Conservation (phyloP, 2,329 filamentous ascomycete species). For the Apiospora sp. region DNA sequence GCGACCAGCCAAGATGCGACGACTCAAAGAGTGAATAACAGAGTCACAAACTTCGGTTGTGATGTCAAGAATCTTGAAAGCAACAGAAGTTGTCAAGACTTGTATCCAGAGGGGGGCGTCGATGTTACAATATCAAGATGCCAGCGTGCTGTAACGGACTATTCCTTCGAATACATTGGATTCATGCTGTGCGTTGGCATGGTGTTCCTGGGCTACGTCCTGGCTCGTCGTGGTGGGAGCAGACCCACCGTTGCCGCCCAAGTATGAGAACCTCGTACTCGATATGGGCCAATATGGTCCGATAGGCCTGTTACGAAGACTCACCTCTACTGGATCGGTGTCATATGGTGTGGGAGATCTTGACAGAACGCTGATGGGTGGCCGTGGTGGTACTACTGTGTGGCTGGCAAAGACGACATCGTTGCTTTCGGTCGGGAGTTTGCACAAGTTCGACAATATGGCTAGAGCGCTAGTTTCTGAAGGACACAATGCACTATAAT, state of each 20-base stretch:
- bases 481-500: neutral
- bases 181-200: neutral
- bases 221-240: neutral
- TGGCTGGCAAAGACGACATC: neutral
- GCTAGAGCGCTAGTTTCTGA: neutral
- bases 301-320: too few relatives aligned
- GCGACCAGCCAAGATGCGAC: accelerated
- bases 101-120: too few relatives aligned
- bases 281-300: too few relatives aligned
- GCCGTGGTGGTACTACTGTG: neutral
- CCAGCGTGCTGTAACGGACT: neutral
- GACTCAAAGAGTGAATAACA: neutral
- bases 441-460: neutral
- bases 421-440: neutral
- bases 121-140: too few relatives aligned
- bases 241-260: neutral
- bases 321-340: neutral
- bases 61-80: accelerated
- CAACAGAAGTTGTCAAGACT: too few relatives aligned
- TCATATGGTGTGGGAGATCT: neutral
- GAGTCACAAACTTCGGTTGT: neutral
- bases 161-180: neutral
- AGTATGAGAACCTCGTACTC: neutral
- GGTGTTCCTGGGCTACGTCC: neutral
- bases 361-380: neutral